Percentiles rank a stretch among this genome's conserved stretches.
Evolutionary conservation across 2,329 filamentous ascomycete species (phyloP).

Genomic region (Talaromyces sp.): DNA sequence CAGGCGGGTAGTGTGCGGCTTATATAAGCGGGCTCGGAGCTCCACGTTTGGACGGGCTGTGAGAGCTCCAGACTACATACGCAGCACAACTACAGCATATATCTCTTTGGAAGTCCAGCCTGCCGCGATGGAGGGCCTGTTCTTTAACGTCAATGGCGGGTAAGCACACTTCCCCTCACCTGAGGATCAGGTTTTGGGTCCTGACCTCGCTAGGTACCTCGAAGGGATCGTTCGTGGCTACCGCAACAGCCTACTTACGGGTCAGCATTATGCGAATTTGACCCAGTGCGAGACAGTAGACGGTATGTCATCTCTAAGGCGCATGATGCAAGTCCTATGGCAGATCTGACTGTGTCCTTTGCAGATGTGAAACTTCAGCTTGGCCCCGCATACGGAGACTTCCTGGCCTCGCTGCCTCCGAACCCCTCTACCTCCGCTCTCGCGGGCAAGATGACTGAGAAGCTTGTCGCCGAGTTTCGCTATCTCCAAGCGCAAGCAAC

Average conservation of each 20-base stretch:
- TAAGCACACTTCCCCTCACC: slow-evolving; percentile 37
- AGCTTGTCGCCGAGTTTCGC: slow-evolving; percentile 94
- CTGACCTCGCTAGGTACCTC: slow-evolving; percentile 63
- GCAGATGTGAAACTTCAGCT: slow-evolving; percentile 96
- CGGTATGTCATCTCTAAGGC: slow-evolving; percentile 49
- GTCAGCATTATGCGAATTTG: slow-evolving; percentile 88
- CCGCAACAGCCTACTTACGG: slow-evolving; percentile 84
- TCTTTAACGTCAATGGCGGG: slow-evolving; percentile 94
- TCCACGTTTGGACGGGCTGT: slow-evolving; percentile 1
- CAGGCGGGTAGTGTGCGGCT: slow-evolving; percentile 11
- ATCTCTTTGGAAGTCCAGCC: not conserved
- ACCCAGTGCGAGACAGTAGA: slow-evolving; percentile 98
- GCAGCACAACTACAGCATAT: not conserved
- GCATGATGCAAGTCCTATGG: slow-evolving; percentile 1
- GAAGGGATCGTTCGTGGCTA: slow-evolving; percentile 97
- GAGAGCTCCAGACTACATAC: not conserved
- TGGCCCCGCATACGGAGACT: slow-evolving; percentile 93
- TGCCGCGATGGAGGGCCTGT: slow-evolving; percentile 74
- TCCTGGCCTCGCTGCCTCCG: slow-evolving; percentile 85
- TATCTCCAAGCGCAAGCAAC: slow-evolving; percentile 93
- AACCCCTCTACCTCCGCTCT: slow-evolving; percentile 96
- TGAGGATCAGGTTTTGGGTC: not conserved
- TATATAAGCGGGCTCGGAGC: slow-evolving; percentile 22
- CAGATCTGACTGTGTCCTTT: slow-evolving; percentile 9
- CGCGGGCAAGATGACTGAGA: slow-evolving; percentile 92